phyloP scores from a whole-genome alignment of 192 early-diverging fungal genomes.

The Diversispora eburnea region DNA sequence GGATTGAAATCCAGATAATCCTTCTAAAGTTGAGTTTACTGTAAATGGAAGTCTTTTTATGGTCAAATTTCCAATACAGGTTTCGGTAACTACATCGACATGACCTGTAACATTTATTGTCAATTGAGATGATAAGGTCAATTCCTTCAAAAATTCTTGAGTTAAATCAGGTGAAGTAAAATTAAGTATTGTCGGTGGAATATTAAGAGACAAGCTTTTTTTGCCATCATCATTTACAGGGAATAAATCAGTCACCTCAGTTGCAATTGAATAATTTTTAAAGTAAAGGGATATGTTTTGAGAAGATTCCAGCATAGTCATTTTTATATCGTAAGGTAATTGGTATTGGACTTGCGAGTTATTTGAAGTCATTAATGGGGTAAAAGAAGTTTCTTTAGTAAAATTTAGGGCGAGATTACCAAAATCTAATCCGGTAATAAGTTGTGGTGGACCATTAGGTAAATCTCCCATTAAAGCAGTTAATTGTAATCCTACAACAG shows the following conservation, averaged over 20 bases:
- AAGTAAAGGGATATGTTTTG: constrained; percentile 33
- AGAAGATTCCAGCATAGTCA: constrained; percentile 33
- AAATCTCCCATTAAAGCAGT: neutral
- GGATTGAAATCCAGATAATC: constrained; percentile 45
- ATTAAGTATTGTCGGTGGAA: constrained; percentile 34
- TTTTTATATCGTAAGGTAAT: constrained; percentile 49
- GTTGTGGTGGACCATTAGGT: constrained; percentile 25
- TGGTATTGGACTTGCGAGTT: constrained; percentile 38
- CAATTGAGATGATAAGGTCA: constrained; percentile 36
- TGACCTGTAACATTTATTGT: constrained; percentile 39
- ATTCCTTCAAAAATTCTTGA: constrained; percentile 39
- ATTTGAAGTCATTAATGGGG: constrained; percentile 37
- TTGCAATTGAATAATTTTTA: constrained; percentile 34
- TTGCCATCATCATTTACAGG: constrained; percentile 35
- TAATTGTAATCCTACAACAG: neutral
- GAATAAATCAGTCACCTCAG: constrained; percentile 33
- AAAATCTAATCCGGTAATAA: constrained; percentile 48
- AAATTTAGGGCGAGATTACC: constrained; percentile 47
- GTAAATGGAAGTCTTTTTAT: constrained; percentile 46
- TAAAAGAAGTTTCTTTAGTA: constrained; percentile 35
- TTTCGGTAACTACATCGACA: constrained; percentile 42
- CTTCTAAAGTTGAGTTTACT: constrained; percentile 39
- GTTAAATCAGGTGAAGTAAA: constrained; percentile 30
- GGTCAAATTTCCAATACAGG: constrained; percentile 45
- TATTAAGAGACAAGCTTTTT: constrained; percentile 36